Base-by-base conservation (phyloP, 1,139 yeast species). In the Saccharomyces hybrid region DNA sequence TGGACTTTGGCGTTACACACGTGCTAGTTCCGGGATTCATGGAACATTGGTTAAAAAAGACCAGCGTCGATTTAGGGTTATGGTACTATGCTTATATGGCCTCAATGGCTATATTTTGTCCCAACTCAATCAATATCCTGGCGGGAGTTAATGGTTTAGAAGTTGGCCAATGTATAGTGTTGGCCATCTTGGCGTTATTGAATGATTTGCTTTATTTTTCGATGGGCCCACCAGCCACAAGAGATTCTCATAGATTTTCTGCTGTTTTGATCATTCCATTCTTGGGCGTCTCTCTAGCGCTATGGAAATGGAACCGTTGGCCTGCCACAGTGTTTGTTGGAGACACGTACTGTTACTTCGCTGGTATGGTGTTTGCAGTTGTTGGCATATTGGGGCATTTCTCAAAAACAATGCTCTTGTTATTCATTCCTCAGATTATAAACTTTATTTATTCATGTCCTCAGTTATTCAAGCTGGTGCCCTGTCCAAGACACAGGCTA, bases 321-420 rank as follows among this genome's bases (percentile, higher is more conserved):
- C 99, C 99, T 1, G 90, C 99, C 0, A 73, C 74, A 55, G 98
- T 89, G 1, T 93, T 93, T 74, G 99, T 95, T 3, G 99, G 99
- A 26, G 99, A 93, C 68, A 93, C 99, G 0, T 95, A 87, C 74
- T 93, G 99, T 72, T 93, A 95, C 72, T 90, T 93, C 70, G 89
- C 97, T 32, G 99, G 99, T 3, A 93, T 93, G 99, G 96, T 93
- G 0, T 91, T 93, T 71, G 99, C 98, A 0, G 95, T 91, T 42
- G 96, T 89, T 28, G 98, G 98, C 2, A 95, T 93, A 47, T 78
- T 89, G 57, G 98, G 98, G 1, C 99, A 93, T 73, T 95, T 91
- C 69, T 88, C 97, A 49, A 93, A 93, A 72, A 93, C 99, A 0
- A 76, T 93, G 62, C 75, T 93, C 70, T 73, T 91, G 42, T 86